phyloP scores from a whole-genome alignment of 192 early-diverging fungal species.

The Hyaloraphidium curvatum region DNA sequence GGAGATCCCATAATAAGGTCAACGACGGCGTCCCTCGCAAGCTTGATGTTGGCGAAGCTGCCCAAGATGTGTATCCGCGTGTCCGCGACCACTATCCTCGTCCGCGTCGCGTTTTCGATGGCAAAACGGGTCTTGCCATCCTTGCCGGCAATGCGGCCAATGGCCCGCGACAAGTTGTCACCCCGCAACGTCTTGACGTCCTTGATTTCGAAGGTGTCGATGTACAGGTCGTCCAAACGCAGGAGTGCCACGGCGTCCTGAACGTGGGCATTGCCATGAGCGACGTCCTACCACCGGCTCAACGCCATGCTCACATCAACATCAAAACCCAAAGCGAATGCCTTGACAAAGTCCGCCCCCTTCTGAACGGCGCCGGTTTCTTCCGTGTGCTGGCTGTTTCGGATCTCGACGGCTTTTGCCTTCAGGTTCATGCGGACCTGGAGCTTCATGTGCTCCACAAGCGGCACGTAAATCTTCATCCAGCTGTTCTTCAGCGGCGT shows the following conservation, averaged over 20 bases:
- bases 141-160: conserved; percentile 95
- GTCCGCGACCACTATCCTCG: conserved; percentile 90
- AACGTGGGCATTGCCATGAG: neutral
- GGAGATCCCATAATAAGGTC: conserved; percentile 80
- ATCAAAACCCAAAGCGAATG: conserved; percentile 85
- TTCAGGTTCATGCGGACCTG: conserved; percentile 93
- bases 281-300: neutral
- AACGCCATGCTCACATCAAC: conserved; percentile 23
- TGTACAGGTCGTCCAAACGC: conserved; percentile 86
- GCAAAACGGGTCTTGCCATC: conserved; percentile 94
- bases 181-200: conserved; percentile 89
- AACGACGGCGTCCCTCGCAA: conserved; percentile 83
- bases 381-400: conserved; percentile 63
- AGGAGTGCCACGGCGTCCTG: conserved; percentile 85
- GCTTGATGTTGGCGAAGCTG: conserved; percentile 88
- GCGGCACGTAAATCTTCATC: conserved; percentile 89
- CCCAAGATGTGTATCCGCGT: conserved; percentile 93
- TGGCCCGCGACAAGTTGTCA: conserved; percentile 89
- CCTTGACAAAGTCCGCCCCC: conserved; percentile 88
- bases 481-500: conserved; percentile 81
- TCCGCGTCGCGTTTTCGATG: conserved; percentile 93
- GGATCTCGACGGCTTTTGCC: conserved; percentile 69
- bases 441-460: conserved; percentile 87
- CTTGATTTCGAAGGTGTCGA: conserved; percentile 96
- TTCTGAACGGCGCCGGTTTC: conserved; percentile 86